phyloP scores from a whole-genome alignment of 169 alveolate species.

The Neospora caninum region DNA sequence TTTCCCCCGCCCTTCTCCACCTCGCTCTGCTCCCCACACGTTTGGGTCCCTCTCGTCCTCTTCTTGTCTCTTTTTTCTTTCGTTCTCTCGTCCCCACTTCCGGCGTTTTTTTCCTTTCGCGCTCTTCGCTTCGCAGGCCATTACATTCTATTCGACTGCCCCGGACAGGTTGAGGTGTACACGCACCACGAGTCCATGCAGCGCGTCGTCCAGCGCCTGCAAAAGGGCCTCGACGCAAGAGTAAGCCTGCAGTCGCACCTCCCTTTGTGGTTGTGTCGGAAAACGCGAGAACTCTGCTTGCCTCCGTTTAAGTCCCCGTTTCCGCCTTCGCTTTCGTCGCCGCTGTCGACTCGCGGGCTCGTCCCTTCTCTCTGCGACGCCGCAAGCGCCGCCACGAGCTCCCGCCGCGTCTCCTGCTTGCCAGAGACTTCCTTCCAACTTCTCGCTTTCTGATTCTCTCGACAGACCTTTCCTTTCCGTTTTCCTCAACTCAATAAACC shows the following conservation, averaged over 20 bases:
- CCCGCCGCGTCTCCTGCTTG: no score
- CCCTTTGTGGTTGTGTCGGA: background rate
- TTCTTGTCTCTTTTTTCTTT: background rate
- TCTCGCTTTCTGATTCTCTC: no score
- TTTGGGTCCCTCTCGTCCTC: background rate
- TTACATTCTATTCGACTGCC: slow-evolving; percentile 94
- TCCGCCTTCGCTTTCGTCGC: background rate
- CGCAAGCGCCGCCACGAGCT: no score
- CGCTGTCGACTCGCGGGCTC: no score
- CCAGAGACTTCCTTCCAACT: no score
- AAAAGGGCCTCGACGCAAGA: slow-evolving; percentile 77
- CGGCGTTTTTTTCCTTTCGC: background rate
- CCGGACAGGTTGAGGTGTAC: slow-evolving; percentile 97
- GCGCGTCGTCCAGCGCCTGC: slow-evolving; percentile 80
- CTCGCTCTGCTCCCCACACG: background rate
- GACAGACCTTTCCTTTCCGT: no score
- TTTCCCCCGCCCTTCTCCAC: background rate
- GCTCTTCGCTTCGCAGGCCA: slow-evolving; percentile 65
- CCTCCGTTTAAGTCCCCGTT: background rate
- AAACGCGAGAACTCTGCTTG: background rate
- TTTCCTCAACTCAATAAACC: no score
- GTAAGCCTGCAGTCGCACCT: slow-evolving; percentile 68
- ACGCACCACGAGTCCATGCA: slow-evolving; percentile 92
- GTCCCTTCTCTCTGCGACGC: no score
- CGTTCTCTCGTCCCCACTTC: background rate